Percentiles rank a stretch among this genome's conserved stretches.
These are phyloP conservation scores for Colletotrichum costaricense DNA, from an alignment of 2,329 filamentous ascomycete species.

Conservation along the genomic window DNA sequence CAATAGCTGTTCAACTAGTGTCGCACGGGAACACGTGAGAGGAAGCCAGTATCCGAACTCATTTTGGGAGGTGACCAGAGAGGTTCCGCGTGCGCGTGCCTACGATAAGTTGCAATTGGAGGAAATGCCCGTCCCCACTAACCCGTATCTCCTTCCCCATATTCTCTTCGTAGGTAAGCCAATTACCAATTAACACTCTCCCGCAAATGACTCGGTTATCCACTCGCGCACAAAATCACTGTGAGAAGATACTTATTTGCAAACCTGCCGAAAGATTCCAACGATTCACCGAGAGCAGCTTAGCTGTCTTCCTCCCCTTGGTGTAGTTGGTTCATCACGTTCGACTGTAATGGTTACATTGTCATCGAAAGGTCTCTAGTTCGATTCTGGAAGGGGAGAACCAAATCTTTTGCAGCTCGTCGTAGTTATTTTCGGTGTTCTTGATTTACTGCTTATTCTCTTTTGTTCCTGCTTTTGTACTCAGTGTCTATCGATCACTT, in stretches of 20 bases:
- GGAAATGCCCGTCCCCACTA: neutral
- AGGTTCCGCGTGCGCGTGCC: neutral
- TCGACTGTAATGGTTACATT: conserved; percentile 31
- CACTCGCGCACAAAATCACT: too few relatives aligned
- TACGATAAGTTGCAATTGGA: neutral
- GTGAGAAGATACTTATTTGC: accelerated
- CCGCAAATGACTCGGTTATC: neutral
- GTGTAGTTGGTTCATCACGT: conserved; percentile 32
- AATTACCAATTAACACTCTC: neutral
- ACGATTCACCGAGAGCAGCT: conserved; percentile 5
- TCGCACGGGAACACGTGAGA: neutral
- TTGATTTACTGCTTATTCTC: too few relatives aligned
- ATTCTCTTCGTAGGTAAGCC: neutral
- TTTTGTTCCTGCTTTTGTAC: neutral
- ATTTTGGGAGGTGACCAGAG: neutral
- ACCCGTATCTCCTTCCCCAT: neutral
- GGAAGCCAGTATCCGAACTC: neutral
- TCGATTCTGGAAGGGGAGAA: conserved; percentile 23
- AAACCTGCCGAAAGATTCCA: accelerated
- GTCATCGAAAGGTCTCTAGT: conserved; percentile 31
- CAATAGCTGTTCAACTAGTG: neutral
- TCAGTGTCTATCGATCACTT: too few relatives aligned
- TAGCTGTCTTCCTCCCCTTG: conserved; percentile 4
- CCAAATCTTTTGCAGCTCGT: neutral
- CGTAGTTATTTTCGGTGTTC: accelerated